Base-by-base conservation (phyloP, 495 filamentous ascomycete species). In the Cladorrhinum samala region DNA sequence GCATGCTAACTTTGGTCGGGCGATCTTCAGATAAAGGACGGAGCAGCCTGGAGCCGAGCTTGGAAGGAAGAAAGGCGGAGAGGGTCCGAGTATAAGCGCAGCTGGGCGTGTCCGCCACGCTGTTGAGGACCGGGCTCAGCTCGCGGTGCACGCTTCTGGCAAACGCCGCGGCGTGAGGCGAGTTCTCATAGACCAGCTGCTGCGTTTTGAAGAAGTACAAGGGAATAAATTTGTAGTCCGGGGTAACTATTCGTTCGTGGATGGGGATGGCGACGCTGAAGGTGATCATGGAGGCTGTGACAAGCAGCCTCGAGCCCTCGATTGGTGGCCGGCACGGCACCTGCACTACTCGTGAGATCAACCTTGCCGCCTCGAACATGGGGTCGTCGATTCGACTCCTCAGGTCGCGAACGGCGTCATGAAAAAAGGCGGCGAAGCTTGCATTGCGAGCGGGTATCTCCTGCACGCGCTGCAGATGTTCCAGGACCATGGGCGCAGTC, bases 181-280 rank as follows among this genome's bases (percentile, higher is more conserved):
- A 72, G 54, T 73, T 68, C 19, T 59, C 59, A 56, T 77, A 68
- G 6, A 71, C 64, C 42, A 73, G 62, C 59, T 79, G 77, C 17
- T 73, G 69, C 16, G 70, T 64, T 52, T 75, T 76, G 57, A 78
- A 79, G 57, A 79, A 77, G 23, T 59, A 69, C 19, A 80, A 56
- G 2, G 76, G 76, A 13, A 70, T 56, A 38, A 77, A 78, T 30
- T 71, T 64, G 53, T 68, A 68, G 0, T 67, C 63, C 1, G 71
- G 59, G 1, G 68, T 59, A 14, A 50, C 60, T 21, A 68, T 52
- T 14, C 52, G 62, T 25, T 57, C 47, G 38, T 76, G 72, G 36
- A 76, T 70, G 7, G 77, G 75, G 2, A 77, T 67, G 45, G 75
- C 63, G n/a, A 74, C 52, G 40, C 62, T 64, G 37, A 79, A 68